These are phyloP conservation scores for Colletotrichum musicola DNA, from an alignment of 2,329 filamentous ascomycete genomes.

Conservation along the genomic window DNA sequence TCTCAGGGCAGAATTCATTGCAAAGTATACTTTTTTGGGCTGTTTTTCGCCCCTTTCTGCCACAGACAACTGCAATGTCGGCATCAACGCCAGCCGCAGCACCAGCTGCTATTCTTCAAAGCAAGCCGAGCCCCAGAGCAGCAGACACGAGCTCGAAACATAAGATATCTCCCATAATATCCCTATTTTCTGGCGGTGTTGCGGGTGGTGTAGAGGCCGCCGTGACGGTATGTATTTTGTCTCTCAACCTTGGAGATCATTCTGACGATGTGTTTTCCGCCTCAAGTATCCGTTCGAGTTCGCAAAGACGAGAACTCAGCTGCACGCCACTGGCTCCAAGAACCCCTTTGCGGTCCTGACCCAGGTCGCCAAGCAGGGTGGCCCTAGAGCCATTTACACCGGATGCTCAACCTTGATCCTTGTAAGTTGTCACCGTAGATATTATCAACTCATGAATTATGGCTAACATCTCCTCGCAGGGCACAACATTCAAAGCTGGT, in stretches of 20 bases:
- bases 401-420: conserved; percentile 72
- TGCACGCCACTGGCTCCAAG: conserved; percentile 54
- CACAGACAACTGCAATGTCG: no score
- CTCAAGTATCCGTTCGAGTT: conserved; percentile 76
- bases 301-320: conserved; percentile 73
- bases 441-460: not conserved
- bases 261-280: no score
- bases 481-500: conserved; percentile 73
- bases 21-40: no score
- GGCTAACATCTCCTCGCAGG: conserved; percentile 44
- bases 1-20: no score
- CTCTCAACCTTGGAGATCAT: not conserved
- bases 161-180: conserved; percentile 55
- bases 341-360: conserved; percentile 71
- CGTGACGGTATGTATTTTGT: conserved; percentile 53
- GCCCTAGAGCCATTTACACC: conserved; percentile 70
- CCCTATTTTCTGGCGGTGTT: conserved; percentile 62
- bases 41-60: no score
- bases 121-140: not conserved
- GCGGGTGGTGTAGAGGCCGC: conserved; percentile 67
- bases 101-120: not conserved
- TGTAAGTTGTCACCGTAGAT: conserved; percentile 36
- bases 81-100: no score
- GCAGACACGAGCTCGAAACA: conserved; percentile 33
- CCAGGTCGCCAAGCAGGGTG: conserved; percentile 67